Conservation (phyloP, 1,284 basidiomycete species). For the Puccinia brachypodii region DNA sequence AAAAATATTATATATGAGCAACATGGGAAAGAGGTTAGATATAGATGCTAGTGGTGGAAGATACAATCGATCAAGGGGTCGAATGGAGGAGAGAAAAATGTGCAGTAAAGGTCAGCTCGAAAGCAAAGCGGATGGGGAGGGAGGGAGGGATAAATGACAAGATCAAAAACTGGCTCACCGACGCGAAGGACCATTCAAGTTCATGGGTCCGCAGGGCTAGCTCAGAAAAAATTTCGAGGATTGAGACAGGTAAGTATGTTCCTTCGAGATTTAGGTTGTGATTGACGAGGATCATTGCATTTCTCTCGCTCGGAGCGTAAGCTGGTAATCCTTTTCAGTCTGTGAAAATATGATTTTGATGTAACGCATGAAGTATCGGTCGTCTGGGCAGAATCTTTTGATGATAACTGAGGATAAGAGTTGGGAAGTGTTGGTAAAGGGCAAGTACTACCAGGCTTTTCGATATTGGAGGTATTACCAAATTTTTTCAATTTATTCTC, state of each 20-base stretch:
- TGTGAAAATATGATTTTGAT: background rate
- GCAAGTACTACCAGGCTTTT: background rate
- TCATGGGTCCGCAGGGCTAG: background rate
- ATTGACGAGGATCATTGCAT: background rate
- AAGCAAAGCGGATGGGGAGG: background rate
- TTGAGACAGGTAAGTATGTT: background rate
- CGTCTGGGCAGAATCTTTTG: background rate
- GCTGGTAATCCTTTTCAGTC: background rate
- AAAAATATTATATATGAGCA: background rate
- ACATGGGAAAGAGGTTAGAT: background rate
- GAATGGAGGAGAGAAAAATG: background rate
- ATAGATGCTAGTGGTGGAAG: background rate
- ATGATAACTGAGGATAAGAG: background rate
- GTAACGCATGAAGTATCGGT: background rate
- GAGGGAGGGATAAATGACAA: too few species aligned
- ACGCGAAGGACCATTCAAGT: background rate
- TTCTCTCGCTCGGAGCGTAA: background rate
- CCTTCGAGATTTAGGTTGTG: background rate
- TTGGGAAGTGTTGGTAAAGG: background rate
- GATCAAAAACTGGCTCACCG: background rate
- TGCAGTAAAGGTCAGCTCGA: background rate
- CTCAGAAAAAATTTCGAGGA: background rate
- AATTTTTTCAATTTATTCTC: background rate
- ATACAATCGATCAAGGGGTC: background rate
- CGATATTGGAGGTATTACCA: too few species aligned